Conservation (phyloP, 1,284 basidiomycete genomes). For the Melampsora americana region DNA sequence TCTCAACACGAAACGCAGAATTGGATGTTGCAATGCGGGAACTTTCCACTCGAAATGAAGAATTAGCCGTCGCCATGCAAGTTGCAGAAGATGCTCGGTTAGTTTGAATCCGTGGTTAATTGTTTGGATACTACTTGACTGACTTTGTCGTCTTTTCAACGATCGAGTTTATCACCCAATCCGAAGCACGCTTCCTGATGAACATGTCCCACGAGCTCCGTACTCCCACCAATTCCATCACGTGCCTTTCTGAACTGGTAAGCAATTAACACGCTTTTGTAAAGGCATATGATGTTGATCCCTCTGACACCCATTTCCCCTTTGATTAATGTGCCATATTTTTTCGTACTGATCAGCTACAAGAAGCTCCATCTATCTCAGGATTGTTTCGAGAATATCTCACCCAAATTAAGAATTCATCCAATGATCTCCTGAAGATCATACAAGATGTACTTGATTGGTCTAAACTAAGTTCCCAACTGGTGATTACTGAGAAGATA, state of each 20-base stretch:
- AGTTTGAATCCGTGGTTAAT: neutral
- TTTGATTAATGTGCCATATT: no score
- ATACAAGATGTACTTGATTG: constrained; percentile 58
- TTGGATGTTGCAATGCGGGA: constrained; percentile 4
- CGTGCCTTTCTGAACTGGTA: constrained; percentile 54
- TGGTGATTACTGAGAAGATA: constrained; percentile 55
- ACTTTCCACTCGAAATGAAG: constrained; percentile 6
- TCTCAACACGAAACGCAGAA: neutral
- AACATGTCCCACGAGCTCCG: constrained; percentile 57
- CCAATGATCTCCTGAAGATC: constrained; percentile 57
- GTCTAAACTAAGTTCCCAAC: constrained; percentile 56
- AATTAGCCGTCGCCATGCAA: neutral
- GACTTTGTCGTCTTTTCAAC: neutral
- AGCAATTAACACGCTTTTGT: constrained; percentile 23
- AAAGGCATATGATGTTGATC: neutral
- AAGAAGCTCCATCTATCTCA: constrained; percentile 52
- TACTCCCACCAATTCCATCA: constrained; percentile 55
- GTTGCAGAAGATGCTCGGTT: neutral
- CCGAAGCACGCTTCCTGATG: neutral
- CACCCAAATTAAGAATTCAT: constrained; percentile 56
- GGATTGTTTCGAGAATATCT: constrained; percentile 56
- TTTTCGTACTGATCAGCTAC: constrained; percentile 51
- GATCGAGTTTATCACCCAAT: neutral
- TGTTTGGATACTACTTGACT: neutral
- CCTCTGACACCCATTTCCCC: neutral